Conservation (phyloP, 768 basidiomycete species). For the Pleurotus platypus region DNA sequence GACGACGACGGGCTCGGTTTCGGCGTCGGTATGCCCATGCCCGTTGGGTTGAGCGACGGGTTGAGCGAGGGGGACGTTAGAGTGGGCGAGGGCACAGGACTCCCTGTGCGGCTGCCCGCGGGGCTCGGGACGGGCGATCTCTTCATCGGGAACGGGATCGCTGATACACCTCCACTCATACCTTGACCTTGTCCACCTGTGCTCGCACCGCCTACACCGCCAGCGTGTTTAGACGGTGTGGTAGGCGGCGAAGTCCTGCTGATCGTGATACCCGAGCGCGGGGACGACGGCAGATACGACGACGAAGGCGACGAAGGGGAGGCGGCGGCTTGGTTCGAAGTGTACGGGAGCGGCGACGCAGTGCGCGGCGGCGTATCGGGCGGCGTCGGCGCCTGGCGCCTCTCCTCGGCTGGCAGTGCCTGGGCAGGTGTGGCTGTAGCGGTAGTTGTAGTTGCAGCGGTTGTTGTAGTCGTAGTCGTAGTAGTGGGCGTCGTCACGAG, state of each 20-base stretch:
- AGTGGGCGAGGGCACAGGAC: not conserved
- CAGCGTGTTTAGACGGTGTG: not conserved
- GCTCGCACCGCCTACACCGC: too few relatives aligned
- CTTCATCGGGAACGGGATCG: constrained; percentile 4
- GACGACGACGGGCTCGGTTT: not conserved
- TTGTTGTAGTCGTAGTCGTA: not conserved
- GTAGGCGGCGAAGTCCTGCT: not conserved
- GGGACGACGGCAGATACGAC: not conserved
- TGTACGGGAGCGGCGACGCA: not conserved
- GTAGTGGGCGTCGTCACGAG: too few relatives aligned
- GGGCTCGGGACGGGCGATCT: not conserved
- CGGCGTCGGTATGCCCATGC: not conserved
- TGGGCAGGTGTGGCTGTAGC: not conserved
- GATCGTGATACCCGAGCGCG: not conserved
- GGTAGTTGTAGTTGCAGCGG: too few relatives aligned
- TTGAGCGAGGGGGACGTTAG: not conserved
- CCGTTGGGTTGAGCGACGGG: too few relatives aligned
- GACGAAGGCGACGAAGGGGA: too few relatives aligned
- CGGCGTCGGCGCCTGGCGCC: not conserved
- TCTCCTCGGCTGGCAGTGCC: not conserved
- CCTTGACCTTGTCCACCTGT: too few relatives aligned
- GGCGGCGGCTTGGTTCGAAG: constrained; percentile 4
- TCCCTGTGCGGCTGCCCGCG: not conserved
- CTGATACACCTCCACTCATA: not conserved
- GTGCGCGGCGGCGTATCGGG: not conserved